phyloP scores from a whole-genome alignment of 192 early-diverging fungal genomes.

The Coemansia sp. region DNA sequence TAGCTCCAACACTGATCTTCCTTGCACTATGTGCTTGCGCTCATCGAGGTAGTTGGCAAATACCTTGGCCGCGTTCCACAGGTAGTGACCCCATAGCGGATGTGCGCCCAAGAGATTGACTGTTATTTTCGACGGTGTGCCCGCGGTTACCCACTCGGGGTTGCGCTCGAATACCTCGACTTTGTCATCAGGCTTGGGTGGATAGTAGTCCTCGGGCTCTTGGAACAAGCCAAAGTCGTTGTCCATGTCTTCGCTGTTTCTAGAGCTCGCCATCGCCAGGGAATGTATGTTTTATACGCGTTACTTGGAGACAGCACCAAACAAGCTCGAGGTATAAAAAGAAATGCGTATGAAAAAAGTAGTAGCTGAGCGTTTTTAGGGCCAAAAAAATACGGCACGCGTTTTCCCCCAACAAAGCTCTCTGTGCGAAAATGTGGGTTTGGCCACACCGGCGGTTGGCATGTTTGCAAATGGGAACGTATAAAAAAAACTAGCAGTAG shows the following conservation, averaged over 20 bases:
- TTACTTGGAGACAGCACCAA: not conserved
- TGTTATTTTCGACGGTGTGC: constrained; percentile 24
- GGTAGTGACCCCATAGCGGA: constrained; percentile 81
- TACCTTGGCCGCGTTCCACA: constrained; percentile 89
- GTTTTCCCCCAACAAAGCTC: not conserved
- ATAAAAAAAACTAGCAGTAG: not conserved
- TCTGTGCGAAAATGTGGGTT: not conserved
- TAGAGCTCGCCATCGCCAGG: constrained; percentile 3
- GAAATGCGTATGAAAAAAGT: not conserved
- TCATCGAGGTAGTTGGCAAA: constrained; percentile 78
- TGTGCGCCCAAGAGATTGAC: constrained; percentile 69
- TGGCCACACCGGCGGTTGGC: not conserved
- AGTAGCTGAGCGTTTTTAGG: not conserved
- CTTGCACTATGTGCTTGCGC: constrained; percentile 56
- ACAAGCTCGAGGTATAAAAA: not conserved
- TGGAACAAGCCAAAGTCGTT: constrained; percentile 27
- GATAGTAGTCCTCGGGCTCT: constrained; percentile 46
- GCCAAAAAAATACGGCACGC: not conserved
- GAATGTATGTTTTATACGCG: not conserved
- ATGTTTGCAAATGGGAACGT: too few relatives aligned
- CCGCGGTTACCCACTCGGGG: constrained; percentile 20
- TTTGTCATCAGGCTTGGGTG: constrained; percentile 57
- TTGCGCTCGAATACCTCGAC: constrained; percentile 58
- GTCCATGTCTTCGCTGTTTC: constrained; percentile 23
- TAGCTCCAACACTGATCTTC: constrained; percentile 74